Evolutionary conservation across 352 stramenopile species (phyloP).

Genomic region (Phytophthora ohioensis): DNA sequence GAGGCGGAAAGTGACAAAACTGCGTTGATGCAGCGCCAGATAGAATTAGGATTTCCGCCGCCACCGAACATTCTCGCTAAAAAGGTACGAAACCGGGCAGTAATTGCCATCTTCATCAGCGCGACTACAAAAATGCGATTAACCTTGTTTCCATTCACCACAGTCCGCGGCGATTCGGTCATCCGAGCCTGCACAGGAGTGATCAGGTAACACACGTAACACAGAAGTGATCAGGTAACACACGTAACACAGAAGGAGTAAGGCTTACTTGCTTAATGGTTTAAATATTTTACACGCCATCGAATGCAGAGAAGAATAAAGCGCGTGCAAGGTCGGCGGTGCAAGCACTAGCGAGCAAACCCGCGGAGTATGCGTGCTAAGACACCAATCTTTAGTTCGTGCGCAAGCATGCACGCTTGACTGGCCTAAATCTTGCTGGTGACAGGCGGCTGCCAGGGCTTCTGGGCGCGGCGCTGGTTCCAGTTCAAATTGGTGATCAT

Average conservation of each 20-base stretch:
- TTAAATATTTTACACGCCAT: conserved; percentile 48
- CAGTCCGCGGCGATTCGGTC: conserved; percentile 10
- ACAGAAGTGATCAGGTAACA: conserved; percentile 5
- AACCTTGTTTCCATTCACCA: neutral
- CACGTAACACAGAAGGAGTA: neutral
- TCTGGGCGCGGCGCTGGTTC: conserved; percentile 89
- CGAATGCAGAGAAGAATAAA: conserved; percentile 38
- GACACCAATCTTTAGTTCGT: conserved; percentile 13
- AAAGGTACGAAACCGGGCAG: conserved; percentile 18
- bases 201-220: neutral
- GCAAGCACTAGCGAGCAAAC: conserved; percentile 8
- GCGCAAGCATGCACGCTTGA: conserved; percentile 6
- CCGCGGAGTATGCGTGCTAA: conserved; percentile 14
- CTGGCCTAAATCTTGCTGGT: conserved; percentile 42
- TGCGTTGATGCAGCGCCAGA: conserved; percentile 62
- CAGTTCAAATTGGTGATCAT: conserved; percentile 95
- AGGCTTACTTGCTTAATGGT: conserved; percentile 18
- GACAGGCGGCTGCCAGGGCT: conserved; percentile 68
- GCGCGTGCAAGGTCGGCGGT: conserved; percentile 27
- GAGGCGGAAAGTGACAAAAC: conserved; percentile 79
- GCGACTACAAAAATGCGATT: conserved; percentile 4
- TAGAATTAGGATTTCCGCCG: conserved; percentile 44
- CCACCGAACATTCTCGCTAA: conserved; percentile 22
- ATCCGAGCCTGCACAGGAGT: conserved; percentile 22
- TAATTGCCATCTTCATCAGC: conserved; percentile 13